Base-by-base conservation (phyloP, 768 basidiomycete genomes). In the Antrodiella citrinella region DNA sequence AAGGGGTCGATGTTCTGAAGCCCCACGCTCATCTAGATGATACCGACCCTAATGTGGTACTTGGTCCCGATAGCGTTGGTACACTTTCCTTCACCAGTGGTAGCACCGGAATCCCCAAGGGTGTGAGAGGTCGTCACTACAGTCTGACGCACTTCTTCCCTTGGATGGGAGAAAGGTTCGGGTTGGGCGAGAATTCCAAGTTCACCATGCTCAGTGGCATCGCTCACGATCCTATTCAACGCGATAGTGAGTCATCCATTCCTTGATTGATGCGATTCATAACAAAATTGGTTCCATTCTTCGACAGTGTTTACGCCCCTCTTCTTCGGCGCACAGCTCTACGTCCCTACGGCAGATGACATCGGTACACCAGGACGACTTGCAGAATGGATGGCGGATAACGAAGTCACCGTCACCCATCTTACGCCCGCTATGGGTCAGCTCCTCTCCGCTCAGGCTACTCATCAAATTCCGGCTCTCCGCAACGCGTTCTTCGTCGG, bases 171-270 rank as follows among this genome's bases (percentile, higher is more conserved):
- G 70, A 91, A 62, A 70, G 82, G 24, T 99, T 98, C 63, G 82
- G 77, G 1, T 68, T 99, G 44, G 70, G 73, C 30, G 73, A 82
- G 51, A 67, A 73, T 24, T 91, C 88, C 54, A 90, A 82, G 66
- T 99, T 96, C 62, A 98, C 96, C 0, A 98, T 99, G 96, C 77
- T 99, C 24, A 94, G 91, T 58, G 96, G 96, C 18, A 99, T 99
- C 49, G 96, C 96, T 11, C 96, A 99, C 61, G 96, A 99, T 68
- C 96, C 96, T 9, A 96, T 99, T 57, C 96, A 99, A 64, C 81
- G 96, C 57, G 96, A 99, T 62, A 99, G 94, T 98, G 53, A 72
- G 94, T 76, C 49, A 12, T 41, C n/a, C 13, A 26, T 43, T 2
- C n/a, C 44, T 42, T 38, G 20, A 12, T 5, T 10, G 3, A n/a